Base-by-base conservation (phyloP, 2,329 filamentous ascomycete species). In the Gaeumannomyces tritici region DNA sequence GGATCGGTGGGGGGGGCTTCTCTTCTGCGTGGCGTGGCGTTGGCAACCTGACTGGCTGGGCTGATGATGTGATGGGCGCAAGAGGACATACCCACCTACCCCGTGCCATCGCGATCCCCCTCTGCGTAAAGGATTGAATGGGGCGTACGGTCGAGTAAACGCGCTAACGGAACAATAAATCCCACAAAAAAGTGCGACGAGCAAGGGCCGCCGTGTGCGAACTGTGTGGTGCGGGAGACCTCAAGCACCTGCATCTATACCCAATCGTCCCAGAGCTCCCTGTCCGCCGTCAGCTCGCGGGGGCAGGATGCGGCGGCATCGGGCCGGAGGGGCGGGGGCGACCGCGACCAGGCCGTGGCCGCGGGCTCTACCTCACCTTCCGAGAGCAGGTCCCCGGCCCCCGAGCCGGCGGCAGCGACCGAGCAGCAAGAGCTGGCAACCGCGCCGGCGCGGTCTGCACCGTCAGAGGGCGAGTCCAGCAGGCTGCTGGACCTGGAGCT, bases 161-260 rank as follows among this genome's bases (percentile, higher is more conserved):
- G n/a, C n/a, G n/a, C 35, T 42, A 8, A 42, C 35, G 21, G 21
- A 21, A 42, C 35, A 31, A 31, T 9, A 31, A 31, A 31, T 11
- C 31, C 29, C 42, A 18, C 5, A 47, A 51, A 51, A 51, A 51
- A 75, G 73, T 75, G 73, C 61, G 73, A 75, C 33, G 73, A 75
- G 33, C 67, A 70, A 64, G 72, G 72, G 2, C 73, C 73, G 28
- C 73, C 72, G 6, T 75, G 73, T 59, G 64, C 71, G 15, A 72
- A 73, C 54, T 75, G 73, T 61, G 63, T 68, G 18, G 65, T 69
- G 28, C 70, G 71, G 26, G 61, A 61, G 55, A 61, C 60, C 6
- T 15, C 55, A 11, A 56, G 35, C 35, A 57, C 29, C n/a, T 61
- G 60, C 33, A 42, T 33, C 26, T 61, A 61, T 29, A 9, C 15